Evolutionary conservation across 192 early-diverging fungal species (phyloP), one percentile per base, ranked within the genome.

Genomic region (Backusella australiensis): DNA sequence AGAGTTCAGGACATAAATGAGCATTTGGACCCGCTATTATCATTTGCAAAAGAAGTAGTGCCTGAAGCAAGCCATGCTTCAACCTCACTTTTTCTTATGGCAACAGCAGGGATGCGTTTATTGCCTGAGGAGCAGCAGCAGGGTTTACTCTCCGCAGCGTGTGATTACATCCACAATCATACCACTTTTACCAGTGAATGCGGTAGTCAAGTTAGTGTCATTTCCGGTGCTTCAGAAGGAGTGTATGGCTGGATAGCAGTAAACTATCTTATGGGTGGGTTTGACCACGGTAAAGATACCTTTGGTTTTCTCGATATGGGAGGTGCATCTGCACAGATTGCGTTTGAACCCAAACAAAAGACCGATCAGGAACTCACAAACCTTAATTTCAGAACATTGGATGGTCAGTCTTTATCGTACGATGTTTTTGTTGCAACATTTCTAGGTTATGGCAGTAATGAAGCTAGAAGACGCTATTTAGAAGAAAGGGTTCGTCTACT

Each of bases 261-360:
- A 69, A 99, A 99, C 79, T 97, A 98, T 71, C 81, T 98, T 26
- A 91, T 95, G 88, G 87, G 86, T 36, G 92, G 93, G 7, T 96
- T 97, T 72, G 84, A 86, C 41, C 72, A 75, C 15, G 84, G 81
- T 6, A 36, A 70, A 72, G 75, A 83, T 15, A 94, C 94, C 0
- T 91, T 90, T 77, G 94, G 94, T 2, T 96, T 99, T 75, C 75
- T 99, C 69, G 98, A 99, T 75, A 96, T 99, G 96, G 98, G 97
- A 65, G 96, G 96, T 0, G 96, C 96, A n/a, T 94, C 93, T 44
- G 90, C 96, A 29, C 98, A 99, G 83, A 99, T 99, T 78, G 96
- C 96, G 2, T 99, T 98, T 88, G 94, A 96, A 78, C 96, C 98
- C 5, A 85, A 92, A 21, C 82, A 80, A 49, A 75, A 85, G n/a